Evolutionary conservation across 805 yeast species (phyloP).

Genomic region (Sugiyamaella americana): DNA sequence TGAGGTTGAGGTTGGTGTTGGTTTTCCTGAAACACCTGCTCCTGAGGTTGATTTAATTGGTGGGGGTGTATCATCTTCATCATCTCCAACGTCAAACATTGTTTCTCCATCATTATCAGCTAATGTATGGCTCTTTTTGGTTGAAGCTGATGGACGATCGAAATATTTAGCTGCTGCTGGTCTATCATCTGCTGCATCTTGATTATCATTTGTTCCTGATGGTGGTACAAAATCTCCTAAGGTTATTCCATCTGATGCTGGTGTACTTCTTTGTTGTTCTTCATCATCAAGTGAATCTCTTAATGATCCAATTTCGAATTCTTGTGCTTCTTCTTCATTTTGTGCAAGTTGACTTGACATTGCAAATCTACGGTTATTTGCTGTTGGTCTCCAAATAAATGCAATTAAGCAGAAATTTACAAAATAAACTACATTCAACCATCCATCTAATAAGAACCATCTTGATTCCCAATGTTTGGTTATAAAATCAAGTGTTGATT

Average conservation of each 20-base stretch:
- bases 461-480: conserved; percentile 90
- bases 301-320: conserved; percentile 55
- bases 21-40: background rate
- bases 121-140: background rate
- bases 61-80: conserved; percentile 19
- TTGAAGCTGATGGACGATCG: background rate
- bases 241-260: conserved; percentile 3
- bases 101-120: conserved; percentile 16
- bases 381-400: conserved; percentile 96
- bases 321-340: conserved; percentile 62
- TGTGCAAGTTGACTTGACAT: conserved; percentile 85
- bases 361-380: conserved; percentile 89
- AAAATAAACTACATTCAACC: conserved; percentile 89
- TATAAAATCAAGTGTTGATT: conserved; percentile 67
- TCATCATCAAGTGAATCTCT: conserved; percentile 38
- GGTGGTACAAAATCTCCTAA: conserved; percentile 9
- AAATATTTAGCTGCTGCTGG: conserved; percentile 9
- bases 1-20: no score
- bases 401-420: conserved; percentile 77
- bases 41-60: background rate
- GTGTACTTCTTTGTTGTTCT: conserved; percentile 16
- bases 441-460: conserved; percentile 83
- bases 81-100: conserved; percentile 24
- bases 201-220: background rate
- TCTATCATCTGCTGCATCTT: conserved; percentile 8